Percentiles rank a stretch among this genome's conserved stretches.
Evolutionary conservation across 805 yeast species (phyloP).

Genomic region (Saturnispora besseyi): DNA sequence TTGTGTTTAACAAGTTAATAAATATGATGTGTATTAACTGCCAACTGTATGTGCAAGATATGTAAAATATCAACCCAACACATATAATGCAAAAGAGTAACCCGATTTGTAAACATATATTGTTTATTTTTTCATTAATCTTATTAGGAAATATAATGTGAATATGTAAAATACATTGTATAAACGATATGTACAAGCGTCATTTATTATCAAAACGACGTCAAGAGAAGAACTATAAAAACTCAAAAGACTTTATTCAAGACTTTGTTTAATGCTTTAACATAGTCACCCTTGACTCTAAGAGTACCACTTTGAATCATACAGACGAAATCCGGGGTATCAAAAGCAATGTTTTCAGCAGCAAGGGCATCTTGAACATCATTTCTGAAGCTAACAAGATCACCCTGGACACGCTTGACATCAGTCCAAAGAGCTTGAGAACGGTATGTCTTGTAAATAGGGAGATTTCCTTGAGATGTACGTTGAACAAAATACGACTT

Average conservation of each 20-base stretch:
- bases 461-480: conserved; percentile 59
- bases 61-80: too few relatives aligned
- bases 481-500: conserved; percentile 37
- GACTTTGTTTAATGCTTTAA: conserved; percentile 28
- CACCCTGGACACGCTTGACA: conserved; percentile 63
- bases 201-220: neutral
- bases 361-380: conserved; percentile 51
- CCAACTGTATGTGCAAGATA: too few relatives aligned
- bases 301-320: conserved; percentile 43
- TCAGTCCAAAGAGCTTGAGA: conserved; percentile 61
- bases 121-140: neutral
- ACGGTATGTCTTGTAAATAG: conserved; percentile 68
- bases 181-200: neutral
- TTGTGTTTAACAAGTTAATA: too few relatives aligned
- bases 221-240: neutral
- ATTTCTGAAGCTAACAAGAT: conserved; percentile 51
- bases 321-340: conserved; percentile 32
- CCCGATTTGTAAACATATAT: too few relatives aligned
- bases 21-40: too few relatives aligned
- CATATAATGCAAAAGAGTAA: too few relatives aligned
- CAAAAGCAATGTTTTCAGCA: conserved; percentile 5
- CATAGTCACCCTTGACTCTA: conserved; percentile 42
- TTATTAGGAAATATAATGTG: neutral
- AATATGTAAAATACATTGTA: neutral
- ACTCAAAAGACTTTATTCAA: conserved; percentile 25